Percentiles rank a stretch among this genome's conserved stretches.
Conservation (phyloP, 768 basidiomycete species). For the Trametopsis cervina region DNA sequence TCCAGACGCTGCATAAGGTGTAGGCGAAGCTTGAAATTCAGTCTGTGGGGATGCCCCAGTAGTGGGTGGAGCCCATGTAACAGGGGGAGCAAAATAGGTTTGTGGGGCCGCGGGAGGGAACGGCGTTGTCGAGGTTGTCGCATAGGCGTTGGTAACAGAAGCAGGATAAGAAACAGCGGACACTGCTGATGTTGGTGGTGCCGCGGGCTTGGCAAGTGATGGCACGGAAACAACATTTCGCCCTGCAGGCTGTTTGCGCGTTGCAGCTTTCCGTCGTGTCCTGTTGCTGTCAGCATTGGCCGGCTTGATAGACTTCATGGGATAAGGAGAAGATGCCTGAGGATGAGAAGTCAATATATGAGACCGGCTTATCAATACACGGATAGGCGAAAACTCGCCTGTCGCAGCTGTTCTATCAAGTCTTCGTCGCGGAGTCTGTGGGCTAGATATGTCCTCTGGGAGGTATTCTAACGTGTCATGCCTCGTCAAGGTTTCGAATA, state of each 20-base stretch:
- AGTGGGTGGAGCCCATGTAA: background rate
- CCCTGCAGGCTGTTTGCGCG: constrained; percentile 21
- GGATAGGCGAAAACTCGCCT: constrained; percentile 30
- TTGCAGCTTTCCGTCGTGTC: constrained; percentile 27
- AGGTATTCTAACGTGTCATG: background rate
- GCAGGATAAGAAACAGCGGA: background rate
- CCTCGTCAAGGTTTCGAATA: background rate
- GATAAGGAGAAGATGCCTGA: constrained; percentile 34
- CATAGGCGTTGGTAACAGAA: background rate
- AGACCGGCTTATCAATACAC: background rate
- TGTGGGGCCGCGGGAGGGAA: background rate
- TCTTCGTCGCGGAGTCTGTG: constrained; percentile 51
- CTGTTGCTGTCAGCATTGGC: constrained; percentile 29
- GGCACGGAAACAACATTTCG: no score
- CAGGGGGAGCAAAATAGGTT: background rate
- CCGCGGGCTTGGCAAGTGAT: background rate
- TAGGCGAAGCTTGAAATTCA: background rate
- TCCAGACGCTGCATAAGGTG: background rate
- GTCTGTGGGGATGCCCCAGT: background rate
- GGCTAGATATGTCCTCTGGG: constrained; percentile 41
- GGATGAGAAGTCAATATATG: background rate
- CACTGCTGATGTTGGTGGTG: background rate
- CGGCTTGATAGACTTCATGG: constrained; percentile 55
- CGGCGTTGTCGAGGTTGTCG: background rate
- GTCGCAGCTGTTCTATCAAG: constrained; percentile 51